phyloP scores from a whole-genome alignment of 768 basidiomycete species.

The Calocybe cyanea region DNA sequence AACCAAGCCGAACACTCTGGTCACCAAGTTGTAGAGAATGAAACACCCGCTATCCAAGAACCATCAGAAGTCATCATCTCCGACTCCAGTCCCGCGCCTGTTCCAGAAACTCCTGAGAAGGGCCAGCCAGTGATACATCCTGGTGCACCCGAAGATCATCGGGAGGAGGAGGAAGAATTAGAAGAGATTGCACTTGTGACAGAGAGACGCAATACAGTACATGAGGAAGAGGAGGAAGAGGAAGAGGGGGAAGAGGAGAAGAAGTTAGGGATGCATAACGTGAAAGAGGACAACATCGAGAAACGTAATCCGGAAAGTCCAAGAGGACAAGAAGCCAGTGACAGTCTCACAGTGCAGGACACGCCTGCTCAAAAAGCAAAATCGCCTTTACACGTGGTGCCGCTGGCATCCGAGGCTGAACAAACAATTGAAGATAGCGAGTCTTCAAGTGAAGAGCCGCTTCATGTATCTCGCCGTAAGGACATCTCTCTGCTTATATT shows the following conservation, averaged over 20 bases:
- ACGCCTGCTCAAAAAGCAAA: conserved; percentile 1
- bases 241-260: conserved; percentile 12
- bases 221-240: conserved; percentile 14
- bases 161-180: conserved; percentile 20
- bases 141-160: conserved; percentile 6
- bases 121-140: conserved; percentile 5
- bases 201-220: conserved; percentile 10
- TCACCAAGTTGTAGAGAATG: not conserved
- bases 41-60: not conserved
- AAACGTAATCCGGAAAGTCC: no score
- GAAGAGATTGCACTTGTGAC: conserved; percentile 1
- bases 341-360: no score
- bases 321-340: no score
- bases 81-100: not conserved
- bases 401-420: conserved; percentile 13
- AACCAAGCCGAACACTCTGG: no score
- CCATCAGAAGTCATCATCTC: not conserved
- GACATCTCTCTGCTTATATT: conserved; percentile 3
- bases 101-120: conserved; percentile 11
- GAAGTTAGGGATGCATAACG: no score
- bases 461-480: conserved; percentile 32
- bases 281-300: no score
- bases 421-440: conserved; percentile 16
- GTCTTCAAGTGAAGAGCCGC: conserved; percentile 30
- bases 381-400: not conserved